Conservation (phyloP, 225 moss, liverwort and hornwort species). For the Climacium dendroides region DNA sequence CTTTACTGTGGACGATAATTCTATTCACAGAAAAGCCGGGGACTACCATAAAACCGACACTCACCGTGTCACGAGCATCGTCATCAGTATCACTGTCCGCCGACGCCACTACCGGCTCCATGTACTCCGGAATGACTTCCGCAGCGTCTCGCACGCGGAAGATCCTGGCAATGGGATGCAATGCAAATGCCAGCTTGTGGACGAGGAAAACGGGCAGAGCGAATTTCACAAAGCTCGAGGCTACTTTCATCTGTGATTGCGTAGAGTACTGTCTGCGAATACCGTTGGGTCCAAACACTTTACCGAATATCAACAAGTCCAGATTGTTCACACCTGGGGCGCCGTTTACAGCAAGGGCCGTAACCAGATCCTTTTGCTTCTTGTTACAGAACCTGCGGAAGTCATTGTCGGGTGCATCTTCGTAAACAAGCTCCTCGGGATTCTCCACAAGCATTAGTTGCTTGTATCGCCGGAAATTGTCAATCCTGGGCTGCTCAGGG, state of each 20-base stretch:
- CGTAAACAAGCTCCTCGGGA: constrained; percentile 11
- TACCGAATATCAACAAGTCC: neutral
- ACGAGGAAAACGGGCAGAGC: constrained; percentile 16
- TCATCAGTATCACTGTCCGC: constrained; percentile 13
- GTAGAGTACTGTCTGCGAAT: neutral
- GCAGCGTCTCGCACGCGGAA: constrained; percentile 1
- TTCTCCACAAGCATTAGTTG: neutral
- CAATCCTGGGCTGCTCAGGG: constrained; percentile 8
- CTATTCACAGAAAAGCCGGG: constrained; percentile 18
- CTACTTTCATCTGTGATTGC: neutral
- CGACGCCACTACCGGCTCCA: constrained; percentile 9
- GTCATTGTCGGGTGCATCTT: neutral
- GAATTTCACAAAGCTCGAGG: constrained; percentile 6
- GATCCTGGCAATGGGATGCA: constrained; percentile 24
- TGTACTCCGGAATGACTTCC: constrained; percentile 5
- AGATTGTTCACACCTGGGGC: neutral
- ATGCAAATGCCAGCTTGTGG: constrained; percentile 28
- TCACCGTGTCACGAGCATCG: neutral
- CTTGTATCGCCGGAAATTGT: constrained; percentile 21
- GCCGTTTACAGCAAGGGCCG: neutral
- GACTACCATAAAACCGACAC: constrained; percentile 36
- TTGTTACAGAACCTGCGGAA: constrained; percentile 28
- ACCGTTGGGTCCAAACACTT: constrained; percentile 5
- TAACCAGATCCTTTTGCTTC: constrained; percentile 12
- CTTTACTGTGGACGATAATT: constrained; percentile 19